Evolutionary conservation across 208 protist genomes (phyloP).

Genomic region (Leishmania major): DNA sequence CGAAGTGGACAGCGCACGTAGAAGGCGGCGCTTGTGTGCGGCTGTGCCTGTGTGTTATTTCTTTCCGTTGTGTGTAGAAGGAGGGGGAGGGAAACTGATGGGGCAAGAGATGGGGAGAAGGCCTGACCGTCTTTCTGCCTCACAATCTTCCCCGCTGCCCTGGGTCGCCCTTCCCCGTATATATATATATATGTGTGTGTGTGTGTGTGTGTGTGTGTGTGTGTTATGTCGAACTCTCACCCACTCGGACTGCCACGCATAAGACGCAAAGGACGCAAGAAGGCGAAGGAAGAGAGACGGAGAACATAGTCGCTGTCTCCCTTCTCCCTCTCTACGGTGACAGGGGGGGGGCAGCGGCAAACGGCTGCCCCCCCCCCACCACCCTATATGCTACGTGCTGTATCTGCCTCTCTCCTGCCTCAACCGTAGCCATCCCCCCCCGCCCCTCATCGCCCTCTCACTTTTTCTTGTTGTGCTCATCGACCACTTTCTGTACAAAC

Average conservation of each 20-base stretch:
- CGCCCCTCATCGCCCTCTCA: background rate
- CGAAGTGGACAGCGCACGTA: constrained; percentile 32
- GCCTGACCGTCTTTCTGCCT: background rate
- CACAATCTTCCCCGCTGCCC: too few species aligned
- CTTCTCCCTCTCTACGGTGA: background rate
- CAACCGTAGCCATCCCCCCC: background rate
- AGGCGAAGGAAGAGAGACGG: background rate
- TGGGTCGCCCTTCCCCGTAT: background rate
- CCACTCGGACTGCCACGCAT: background rate
- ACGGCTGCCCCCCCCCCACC: too few species aligned
- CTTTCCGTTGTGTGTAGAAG: background rate
- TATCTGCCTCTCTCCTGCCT: background rate
- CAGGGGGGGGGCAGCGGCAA: background rate
- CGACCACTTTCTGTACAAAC: background rate
- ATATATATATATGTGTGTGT: too few species aligned
- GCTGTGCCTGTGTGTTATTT: background rate
- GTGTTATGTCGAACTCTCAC: background rate
- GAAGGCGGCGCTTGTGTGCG: constrained; percentile 12
- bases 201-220: too few species aligned
- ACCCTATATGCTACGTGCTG: background rate
- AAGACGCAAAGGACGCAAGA: background rate
- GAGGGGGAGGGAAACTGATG: background rate
- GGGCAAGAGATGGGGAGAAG: background rate
- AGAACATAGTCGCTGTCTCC: background rate
- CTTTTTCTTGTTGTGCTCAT: background rate